Evolutionary conservation across 1,139 yeast genomes (phyloP), one percentile per base, ranked within the genome.

Genomic region (Nakaseomyces uthaithaninus): DNA sequence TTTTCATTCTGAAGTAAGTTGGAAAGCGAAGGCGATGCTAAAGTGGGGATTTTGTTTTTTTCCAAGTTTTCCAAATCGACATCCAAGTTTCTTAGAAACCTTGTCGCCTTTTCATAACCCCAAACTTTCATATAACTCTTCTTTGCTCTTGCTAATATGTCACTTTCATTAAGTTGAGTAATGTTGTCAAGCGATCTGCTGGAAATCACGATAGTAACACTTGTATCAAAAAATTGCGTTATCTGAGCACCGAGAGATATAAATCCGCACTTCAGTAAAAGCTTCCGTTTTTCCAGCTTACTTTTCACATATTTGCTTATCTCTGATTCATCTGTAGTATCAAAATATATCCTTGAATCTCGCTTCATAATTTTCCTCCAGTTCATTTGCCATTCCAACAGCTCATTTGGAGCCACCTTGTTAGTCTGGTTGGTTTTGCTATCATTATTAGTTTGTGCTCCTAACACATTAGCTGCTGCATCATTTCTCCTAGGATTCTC

Each of bases 181-280:
- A 57, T 47, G 15, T 52, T 57, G 28, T 62, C 56, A 35, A 62
- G 62, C 0, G 68, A 57, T 42, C 81, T 68, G 49, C 80, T 72
- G n/a, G 94, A 78, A 20, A 89, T 74, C 27, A 89, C 86, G 43
- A 86, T 85, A 16, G 94, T 84, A 20, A 87, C 94, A 38, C 74
- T 73, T 43, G 74, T 74, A 54, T 83, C 87, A 55, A 81, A 89
- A 56, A 87, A 87, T 1, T 80, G 77, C 28, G 80, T 79, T 27
- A 86, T 72, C 23, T 68, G 68, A 37, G 86, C 80, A 2, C 86
- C 89, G 26, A 80, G 69, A 33, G 67, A 49, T 25, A 49, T 19
- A 41, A 59, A 59, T 7, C 58, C 66, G 11, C 56, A 68, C 48
- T 68, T 71, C 48, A 81, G 65, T 27, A 78, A 69, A 42, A 69